A percentile compares a stretch with the other conserved stretches of the same genome.
phyloP scores from a whole-genome alignment of 306 rosid species.

The Vigna angularis region DNA sequence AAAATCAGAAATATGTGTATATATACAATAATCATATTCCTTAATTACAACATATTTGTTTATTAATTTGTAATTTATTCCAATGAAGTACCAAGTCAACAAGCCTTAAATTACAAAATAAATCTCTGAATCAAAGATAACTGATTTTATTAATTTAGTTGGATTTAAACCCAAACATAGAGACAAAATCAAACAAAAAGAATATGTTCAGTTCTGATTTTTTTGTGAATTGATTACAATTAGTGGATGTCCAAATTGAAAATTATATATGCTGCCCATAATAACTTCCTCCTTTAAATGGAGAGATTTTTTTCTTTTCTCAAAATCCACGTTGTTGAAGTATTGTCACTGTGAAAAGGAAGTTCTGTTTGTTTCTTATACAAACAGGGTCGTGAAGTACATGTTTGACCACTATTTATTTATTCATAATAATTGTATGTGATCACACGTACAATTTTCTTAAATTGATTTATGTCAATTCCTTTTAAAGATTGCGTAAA shows the following conservation, averaged over 20 bases:
- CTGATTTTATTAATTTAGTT: conserved; percentile 4
- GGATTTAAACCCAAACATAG: background rate
- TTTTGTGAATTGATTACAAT: background rate
- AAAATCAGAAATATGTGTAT: background rate
- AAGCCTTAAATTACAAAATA: background rate
- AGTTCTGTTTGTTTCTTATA: background rate
- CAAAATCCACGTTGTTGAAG: no score
- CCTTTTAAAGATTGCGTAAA: background rate
- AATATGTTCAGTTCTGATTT: background rate
- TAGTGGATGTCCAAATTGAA: no score
- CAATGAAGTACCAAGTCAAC: background rate
- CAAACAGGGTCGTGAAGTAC: background rate
- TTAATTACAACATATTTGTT: background rate
- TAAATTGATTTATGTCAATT: background rate
- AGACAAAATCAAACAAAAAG: background rate
- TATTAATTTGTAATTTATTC: background rate
- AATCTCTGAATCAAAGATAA: background rate
- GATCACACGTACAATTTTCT: background rate
- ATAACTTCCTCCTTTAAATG: background rate
- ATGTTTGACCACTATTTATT: background rate
- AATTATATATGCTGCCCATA: background rate
- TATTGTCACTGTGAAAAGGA: no score
- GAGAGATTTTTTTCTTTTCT: background rate
- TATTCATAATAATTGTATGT: background rate
- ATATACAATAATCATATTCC: background rate